Base-by-base conservation (phyloP, 371 early-diverging fungal genomes). In the Mucor mucedo region DNA sequence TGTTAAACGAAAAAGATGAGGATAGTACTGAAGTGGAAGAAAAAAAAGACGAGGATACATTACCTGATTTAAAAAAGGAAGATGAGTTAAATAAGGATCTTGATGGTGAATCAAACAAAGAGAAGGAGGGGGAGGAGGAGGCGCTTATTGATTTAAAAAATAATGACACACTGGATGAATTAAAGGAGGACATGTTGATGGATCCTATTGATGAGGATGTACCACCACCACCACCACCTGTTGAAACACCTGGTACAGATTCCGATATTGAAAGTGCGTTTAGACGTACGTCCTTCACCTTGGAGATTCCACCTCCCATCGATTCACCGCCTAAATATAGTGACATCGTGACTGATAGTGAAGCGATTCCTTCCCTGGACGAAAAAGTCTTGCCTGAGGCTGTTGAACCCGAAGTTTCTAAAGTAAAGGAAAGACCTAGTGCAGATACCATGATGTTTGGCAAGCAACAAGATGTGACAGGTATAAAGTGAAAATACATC, bases 381-480 rank as follows among this genome's bases (percentile, higher is more conserved):
- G 50, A 49, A 30, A 55, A 65, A 16, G 33, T 45, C 1, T 7
- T 30, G 3, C 14, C 33, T 8, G 32, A 13, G 27, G 9, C 3
- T 13, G 33, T 49, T 33, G 16, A 21, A 32, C 49, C 58, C 5
- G 47, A 47, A 6, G 47, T 21, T 9, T n/a, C 38, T 7, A 54
- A 60, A 21, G 44, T 50, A n/a, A 71, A 63, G 28, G 61, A 63
- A 53, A 48, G 66, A 28, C 76, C 68, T 35, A 72, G 66, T 47
- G 68, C 71, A 1, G 72, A 78, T 11, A 70, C 69, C 2, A 82
- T 85, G 79, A 72, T 79, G 68, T 79, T 88, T 74, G 90, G 90
- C 11, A 81, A 72, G 32, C 90, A 89, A 55, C 90, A 89, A 68
- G 90, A 89, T 77, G 84, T 89, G 2, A 82, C 83, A 30, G 50